Evolutionary conservation across 257 asterid species (phyloP).

Genomic region (Nicotiana otophora): DNA sequence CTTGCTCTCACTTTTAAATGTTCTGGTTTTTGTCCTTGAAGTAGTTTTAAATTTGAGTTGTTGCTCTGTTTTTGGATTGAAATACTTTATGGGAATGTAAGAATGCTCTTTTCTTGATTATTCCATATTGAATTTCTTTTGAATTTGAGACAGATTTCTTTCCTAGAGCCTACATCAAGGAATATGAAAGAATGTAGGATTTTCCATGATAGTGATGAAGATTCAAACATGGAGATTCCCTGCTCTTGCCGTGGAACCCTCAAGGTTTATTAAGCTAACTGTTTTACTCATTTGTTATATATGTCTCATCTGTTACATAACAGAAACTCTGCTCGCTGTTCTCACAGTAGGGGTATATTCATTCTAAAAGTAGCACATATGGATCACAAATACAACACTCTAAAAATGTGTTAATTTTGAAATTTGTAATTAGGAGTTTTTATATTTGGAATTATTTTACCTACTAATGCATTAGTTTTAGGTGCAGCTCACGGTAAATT

Average conservation of each 20-base stretch:
- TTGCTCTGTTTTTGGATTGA: too few relatives aligned
- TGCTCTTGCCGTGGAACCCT: constrained; percentile 84
- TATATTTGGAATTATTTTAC: too few relatives aligned
- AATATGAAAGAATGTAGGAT: constrained; percentile 66
- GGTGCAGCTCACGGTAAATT: not conserved
- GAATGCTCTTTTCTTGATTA: too few relatives aligned
- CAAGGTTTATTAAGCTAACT: constrained; percentile 44
- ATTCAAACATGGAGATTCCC: constrained; percentile 74
- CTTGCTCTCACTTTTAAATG: too few relatives aligned
- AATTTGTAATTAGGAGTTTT: too few relatives aligned
- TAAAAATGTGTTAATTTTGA: not conserved
- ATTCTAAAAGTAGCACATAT: not conserved
- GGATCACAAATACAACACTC: not conserved
- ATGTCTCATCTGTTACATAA: not conserved
- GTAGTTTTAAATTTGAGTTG: too few relatives aligned
- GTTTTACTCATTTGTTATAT: not conserved
- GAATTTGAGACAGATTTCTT: too few relatives aligned
- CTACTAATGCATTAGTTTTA: not conserved
- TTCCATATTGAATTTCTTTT: too few relatives aligned
- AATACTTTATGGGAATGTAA: too few relatives aligned
- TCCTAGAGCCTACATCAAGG: constrained; percentile 32
- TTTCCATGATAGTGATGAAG: constrained; percentile 84
- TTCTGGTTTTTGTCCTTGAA: too few relatives aligned
- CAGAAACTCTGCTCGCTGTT: not conserved
- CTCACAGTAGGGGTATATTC: not conserved